These are phyloP conservation scores for Endoconidiophora laricicola DNA, from an alignment of 2,329 filamentous ascomycete species.

Conservation along the genomic window DNA sequence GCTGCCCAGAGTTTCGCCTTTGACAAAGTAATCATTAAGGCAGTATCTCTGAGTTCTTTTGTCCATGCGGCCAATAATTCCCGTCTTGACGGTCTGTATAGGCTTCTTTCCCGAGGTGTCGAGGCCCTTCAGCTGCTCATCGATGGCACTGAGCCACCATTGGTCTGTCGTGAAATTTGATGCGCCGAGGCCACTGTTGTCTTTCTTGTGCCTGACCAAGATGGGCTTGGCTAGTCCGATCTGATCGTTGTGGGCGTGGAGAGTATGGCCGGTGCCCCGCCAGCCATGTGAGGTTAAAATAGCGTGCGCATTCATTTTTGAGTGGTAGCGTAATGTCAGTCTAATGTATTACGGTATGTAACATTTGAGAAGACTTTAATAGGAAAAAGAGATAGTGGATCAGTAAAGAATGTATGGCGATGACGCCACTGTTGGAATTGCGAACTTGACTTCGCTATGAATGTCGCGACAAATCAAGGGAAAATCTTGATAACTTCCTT, in stretches of 20 bases:
- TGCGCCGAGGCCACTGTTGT: constrained; percentile 66
- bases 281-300: constrained; percentile 78
- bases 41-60: constrained; percentile 40
- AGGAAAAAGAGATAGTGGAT: not conserved
- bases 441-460: too few species aligned
- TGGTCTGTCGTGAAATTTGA: constrained; percentile 60
- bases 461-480: not conserved
- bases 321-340: not conserved
- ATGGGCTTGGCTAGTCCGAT: constrained; percentile 72
- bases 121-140: constrained; percentile 71
- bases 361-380: not conserved
- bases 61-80: constrained; percentile 39
- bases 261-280: constrained; percentile 74
- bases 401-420: too few species aligned
- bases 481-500: not conserved
- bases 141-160: constrained; percentile 95
- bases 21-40: constrained; percentile 72
- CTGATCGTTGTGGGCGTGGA: constrained; percentile 56
- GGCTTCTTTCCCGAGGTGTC: constrained; percentile 43
- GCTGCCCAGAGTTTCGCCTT: constrained; percentile 59
- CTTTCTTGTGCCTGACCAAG: constrained; percentile 65
- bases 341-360: not conserved
- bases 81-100: constrained; percentile 36
- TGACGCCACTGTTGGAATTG: too few species aligned
- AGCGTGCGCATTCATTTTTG: constrained; percentile 62